Conservation (phyloP, 345 rosid species). For the Salix koriyanagi region DNA sequence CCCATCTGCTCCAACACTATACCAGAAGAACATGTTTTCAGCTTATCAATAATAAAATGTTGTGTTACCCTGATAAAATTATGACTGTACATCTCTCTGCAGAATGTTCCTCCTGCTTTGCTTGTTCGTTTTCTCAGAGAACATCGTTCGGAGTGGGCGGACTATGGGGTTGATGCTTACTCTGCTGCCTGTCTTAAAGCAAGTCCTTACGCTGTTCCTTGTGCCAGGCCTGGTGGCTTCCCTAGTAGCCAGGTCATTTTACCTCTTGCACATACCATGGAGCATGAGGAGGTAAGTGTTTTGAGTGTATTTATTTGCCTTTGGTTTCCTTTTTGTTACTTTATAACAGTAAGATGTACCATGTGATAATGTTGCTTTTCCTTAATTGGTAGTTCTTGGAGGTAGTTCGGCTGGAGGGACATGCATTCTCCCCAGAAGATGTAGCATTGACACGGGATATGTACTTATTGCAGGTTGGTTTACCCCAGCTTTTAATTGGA, state of each 20-base stretch:
- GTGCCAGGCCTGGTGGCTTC: conserved; percentile 79
- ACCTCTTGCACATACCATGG: conserved; percentile 87
- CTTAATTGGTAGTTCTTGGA: conserved; percentile 58
- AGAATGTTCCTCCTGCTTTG: conserved; percentile 91
- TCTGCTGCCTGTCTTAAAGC: conserved; percentile 80
- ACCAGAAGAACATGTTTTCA: background rate
- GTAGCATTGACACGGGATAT: conserved; percentile 81
- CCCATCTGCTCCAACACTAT: background rate
- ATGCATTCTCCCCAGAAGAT: conserved; percentile 85
- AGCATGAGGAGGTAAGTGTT: conserved; percentile 81
- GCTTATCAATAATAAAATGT: background rate
- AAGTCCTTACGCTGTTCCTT: conserved; percentile 83
- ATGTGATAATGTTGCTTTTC: background rate
- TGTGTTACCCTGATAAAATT: background rate
- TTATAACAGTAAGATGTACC: background rate
- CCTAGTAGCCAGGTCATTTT: conserved; percentile 87
- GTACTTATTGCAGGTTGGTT: conserved; percentile 81
- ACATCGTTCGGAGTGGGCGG: conserved; percentile 99
- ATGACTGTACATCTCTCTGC: conserved; percentile 11
- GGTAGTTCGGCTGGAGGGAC: conserved; percentile 89
- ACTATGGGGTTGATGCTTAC: conserved; percentile 82
- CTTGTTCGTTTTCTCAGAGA: conserved; percentile 90
- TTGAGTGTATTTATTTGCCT: background rate
- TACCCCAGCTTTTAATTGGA: background rate
- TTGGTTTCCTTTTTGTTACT: background rate